These are phyloP conservation scores for Heterobasidion irregulare DNA, from an alignment of 1,284 basidiomycete species.

Conservation along the genomic window DNA sequence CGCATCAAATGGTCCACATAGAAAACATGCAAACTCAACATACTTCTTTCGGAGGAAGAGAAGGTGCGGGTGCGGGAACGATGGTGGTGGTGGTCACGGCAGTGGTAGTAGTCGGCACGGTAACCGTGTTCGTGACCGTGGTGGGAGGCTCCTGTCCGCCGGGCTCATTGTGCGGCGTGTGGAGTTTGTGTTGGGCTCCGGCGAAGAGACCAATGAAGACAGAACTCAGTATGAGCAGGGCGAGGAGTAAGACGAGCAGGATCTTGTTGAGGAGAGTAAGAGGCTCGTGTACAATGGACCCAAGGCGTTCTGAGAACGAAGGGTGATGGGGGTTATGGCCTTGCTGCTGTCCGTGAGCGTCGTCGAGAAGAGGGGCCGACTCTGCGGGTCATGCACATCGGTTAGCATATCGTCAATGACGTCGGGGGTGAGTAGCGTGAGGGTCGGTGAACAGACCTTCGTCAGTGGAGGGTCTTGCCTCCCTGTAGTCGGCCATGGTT, in stretches of 20 bases:
- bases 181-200: constrained; percentile 74
- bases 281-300: constrained; percentile 58
- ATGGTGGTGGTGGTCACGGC: constrained; percentile 17
- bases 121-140: constrained; percentile 18
- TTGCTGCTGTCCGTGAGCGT: constrained; percentile 34
- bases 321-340: constrained; percentile 19
- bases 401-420: background rate
- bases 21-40: constrained; percentile 2
- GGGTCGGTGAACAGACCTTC: constrained; percentile 13
- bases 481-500: constrained; percentile 15
- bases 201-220: constrained; percentile 92
- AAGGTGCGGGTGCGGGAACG: constrained; percentile 29
- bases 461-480: constrained; percentile 18
- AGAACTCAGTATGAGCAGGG: constrained; percentile 76
- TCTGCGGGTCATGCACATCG: constrained; percentile 30
- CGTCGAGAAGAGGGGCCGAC: constrained; percentile 43
- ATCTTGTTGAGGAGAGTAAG: constrained; percentile 82
- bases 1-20: background rate
- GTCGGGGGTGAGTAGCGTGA: background rate
- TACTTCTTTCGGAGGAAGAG: constrained; percentile 41
- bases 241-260: constrained; percentile 65
- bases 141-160: constrained; percentile 15
- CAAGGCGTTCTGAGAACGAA: constrained; percentile 42
- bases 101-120: constrained; percentile 8
- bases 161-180: constrained; percentile 27